Evolutionary conservation across 2,329 filamentous ascomycete species (phyloP).

Genomic region (Aureobasidium sp.): DNA sequence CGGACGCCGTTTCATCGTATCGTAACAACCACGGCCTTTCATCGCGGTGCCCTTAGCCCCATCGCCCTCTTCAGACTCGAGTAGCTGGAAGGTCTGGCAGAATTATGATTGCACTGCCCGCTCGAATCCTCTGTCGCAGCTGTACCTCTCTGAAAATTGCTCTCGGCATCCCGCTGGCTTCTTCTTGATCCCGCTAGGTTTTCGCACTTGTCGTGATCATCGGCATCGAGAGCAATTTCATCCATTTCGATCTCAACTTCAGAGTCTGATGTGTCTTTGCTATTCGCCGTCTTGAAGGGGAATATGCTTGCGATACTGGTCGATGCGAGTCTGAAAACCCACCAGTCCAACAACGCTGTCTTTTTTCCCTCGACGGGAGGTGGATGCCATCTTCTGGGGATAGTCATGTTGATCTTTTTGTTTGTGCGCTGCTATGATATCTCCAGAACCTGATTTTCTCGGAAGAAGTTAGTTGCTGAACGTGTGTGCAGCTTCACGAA

Average conservation of each 20-base stretch:
- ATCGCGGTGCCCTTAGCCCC: neutral
- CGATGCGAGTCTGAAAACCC: neutral
- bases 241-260: neutral
- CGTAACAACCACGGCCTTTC: neutral
- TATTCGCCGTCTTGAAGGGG: neutral
- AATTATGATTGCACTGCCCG: neutral
- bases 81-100: neutral
- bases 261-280: too few species aligned
- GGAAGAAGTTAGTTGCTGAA: neutral
- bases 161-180: neutral
- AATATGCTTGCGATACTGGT: neutral
- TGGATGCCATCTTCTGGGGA: neutral
- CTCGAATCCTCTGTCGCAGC: neutral
- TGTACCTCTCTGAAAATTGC: neutral
- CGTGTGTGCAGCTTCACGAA: too few species aligned
- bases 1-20: neutral
- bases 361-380: neutral
- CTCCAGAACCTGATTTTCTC: neutral
- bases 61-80: neutral
- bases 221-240: neutral
- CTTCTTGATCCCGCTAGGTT: neutral
- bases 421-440: neutral
- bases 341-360: neutral
- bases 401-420: neutral
- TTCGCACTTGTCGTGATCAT: neutral